Percentiles rank a stretch among this genome's conserved stretches.
Conservation (phyloP, 2,329 filamentous ascomycete species). For the Akanthomyces dipterigenus region DNA sequence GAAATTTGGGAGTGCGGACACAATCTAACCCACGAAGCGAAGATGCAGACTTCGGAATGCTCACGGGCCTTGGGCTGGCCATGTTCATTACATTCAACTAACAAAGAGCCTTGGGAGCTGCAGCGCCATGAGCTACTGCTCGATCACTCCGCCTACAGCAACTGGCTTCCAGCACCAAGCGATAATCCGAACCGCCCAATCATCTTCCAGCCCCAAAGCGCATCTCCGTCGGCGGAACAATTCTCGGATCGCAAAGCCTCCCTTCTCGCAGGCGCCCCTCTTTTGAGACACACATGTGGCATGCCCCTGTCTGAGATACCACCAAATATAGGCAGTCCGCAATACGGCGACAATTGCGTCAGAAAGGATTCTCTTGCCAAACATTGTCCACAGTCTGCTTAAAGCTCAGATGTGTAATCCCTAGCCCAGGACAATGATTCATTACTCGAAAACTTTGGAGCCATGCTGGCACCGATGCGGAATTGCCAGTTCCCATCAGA, state of each 20-base stretch:
- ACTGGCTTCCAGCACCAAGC: neutral
- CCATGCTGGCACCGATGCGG: neutral
- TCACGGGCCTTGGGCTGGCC: neutral
- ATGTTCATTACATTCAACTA: neutral
- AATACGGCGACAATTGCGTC: neutral
- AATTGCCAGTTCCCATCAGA: neutral
- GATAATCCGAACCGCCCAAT: neutral
- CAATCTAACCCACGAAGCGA: neutral
- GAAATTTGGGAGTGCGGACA: neutral
- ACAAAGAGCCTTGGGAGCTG: conserved; percentile 1
- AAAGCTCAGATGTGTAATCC: neutral
- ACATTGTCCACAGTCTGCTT: neutral
- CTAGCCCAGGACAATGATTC: neutral
- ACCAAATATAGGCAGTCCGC: neutral
- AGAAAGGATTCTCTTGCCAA: neutral
- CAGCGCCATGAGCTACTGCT: neutral
- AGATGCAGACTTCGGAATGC: neutral
- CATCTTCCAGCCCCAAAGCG: neutral
- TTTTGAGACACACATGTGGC: neutral
- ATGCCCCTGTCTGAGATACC: neutral
- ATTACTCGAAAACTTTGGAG: neutral
- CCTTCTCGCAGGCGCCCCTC: neutral
- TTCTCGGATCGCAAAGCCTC: neutral
- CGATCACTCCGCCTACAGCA: neutral
- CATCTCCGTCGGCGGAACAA: neutral